phyloP scores from a whole-genome alignment of 2,329 filamentous ascomycete species.

The Paecilomyces fulvus region DNA sequence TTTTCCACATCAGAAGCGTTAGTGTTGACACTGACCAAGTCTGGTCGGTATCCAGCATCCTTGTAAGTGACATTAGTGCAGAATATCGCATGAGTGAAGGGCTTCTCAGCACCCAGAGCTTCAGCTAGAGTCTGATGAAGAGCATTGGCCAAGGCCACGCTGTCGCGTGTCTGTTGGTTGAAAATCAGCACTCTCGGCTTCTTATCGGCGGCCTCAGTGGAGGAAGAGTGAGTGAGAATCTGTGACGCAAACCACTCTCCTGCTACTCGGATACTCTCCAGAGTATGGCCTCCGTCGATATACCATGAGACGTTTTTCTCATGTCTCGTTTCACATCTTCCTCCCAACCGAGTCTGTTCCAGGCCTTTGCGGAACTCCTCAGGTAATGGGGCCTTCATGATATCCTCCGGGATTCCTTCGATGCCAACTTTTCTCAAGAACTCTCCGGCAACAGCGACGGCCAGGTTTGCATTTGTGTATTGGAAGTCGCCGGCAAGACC shows the following conservation, averaged over 20 bases:
- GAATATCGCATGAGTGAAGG: slow-evolving; percentile 70
- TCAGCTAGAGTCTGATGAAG: slow-evolving; percentile 51
- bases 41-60: slow-evolving; percentile 52
- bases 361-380: slow-evolving; percentile 57
- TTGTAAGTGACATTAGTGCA: slow-evolving; percentile 67
- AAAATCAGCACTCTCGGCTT: slow-evolving; percentile 63
- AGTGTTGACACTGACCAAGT: slow-evolving; percentile 55
- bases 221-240: slow-evolving; percentile 29
- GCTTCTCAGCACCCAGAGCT: slow-evolving; percentile 28
- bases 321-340: slow-evolving; percentile 64
- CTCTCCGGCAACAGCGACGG: slow-evolving; percentile 41
- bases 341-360: slow-evolving; percentile 58
- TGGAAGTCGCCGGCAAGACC: slow-evolving; percentile 56
- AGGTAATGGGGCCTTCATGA: slow-evolving; percentile 43
- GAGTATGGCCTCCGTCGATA: slow-evolving; percentile 81
- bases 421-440: slow-evolving; percentile 30
- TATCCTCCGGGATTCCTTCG: slow-evolving; percentile 26
- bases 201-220: slow-evolving; percentile 17
- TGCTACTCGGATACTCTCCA: slow-evolving; percentile 70
- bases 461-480: slow-evolving; percentile 54
- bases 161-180: slow-evolving; percentile 85
- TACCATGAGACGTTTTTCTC: slow-evolving; percentile 60
- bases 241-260: slow-evolving; percentile 65
- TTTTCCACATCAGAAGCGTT: slow-evolving; percentile 50
- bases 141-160: slow-evolving; percentile 53